These are phyloP conservation scores for Fusarium sp. DNA, from an alignment of 2,329 filamentous ascomycete species.

Conservation along the genomic window DNA sequence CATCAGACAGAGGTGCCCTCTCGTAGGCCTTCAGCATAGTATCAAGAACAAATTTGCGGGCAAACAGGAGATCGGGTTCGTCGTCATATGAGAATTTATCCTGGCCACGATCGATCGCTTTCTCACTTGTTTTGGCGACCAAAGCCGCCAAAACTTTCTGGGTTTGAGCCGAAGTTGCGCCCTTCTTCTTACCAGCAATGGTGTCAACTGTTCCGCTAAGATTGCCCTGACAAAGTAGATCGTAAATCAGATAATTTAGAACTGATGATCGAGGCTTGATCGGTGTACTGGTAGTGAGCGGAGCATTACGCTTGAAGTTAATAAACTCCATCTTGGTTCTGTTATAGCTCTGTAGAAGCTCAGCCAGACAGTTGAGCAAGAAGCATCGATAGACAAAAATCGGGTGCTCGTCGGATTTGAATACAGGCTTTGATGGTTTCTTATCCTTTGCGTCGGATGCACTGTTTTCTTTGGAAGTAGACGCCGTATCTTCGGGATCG, in stretches of 20 bases:
- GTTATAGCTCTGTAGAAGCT: conserved; percentile 92
- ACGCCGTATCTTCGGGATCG: conserved; percentile 40
- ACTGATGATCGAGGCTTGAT: conserved; percentile 94
- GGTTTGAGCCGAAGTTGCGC: conserved; percentile 86
- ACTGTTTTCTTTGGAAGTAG: conserved; percentile 50
- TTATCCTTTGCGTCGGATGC: conserved; percentile 65
- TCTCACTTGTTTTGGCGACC: conserved; percentile 88
- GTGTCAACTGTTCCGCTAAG: conserved; percentile 78
- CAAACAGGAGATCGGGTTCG: conserved; percentile 87
- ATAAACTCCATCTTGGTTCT: conserved; percentile 98
- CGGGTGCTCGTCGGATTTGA: conserved; percentile 92
- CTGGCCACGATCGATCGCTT: conserved; percentile 67
- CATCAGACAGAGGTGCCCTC: conserved; percentile 82
- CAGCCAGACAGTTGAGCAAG: conserved; percentile 89
- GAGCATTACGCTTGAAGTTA: conserved; percentile 95
- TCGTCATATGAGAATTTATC: conserved; percentile 77
- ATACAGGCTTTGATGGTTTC: conserved; percentile 77
- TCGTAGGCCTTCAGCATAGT: conserved; percentile 93
- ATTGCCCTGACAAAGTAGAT: conserved; percentile 74
- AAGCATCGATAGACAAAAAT: conserved; percentile 98
- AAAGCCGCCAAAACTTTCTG: conserved; percentile 88
- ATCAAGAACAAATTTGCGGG: conserved; percentile 94
- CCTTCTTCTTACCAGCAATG: conserved; percentile 83
- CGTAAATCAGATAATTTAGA: conserved; percentile 91
- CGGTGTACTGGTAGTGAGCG: conserved; percentile 84